A percentile compares a stretch with the other conserved stretches of the same genome.
Evolutionary conservation across 768 basidiomycete species (phyloP).

Genomic region (Suillus subalutaceus): DNA sequence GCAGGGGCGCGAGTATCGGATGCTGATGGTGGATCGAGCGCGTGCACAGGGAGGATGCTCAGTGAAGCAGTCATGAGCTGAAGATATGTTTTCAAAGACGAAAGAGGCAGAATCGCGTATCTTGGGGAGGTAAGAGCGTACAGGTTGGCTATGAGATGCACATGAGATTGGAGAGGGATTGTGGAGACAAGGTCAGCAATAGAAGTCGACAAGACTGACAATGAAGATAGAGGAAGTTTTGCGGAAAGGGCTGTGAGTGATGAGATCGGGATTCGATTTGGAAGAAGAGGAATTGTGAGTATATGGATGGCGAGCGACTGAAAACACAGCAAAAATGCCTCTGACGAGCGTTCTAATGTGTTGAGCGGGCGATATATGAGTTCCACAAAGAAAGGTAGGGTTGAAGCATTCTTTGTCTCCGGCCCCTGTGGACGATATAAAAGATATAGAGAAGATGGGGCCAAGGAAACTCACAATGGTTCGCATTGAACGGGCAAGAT

Average conservation of each 20-base stretch:
- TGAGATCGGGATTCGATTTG: conserved; percentile 67
- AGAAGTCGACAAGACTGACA: conserved; percentile 36
- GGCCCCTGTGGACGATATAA: conserved; percentile 45
- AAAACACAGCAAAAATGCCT: conserved; percentile 34
- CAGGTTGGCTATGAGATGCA: conserved; percentile 77
- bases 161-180: conserved; percentile 33
- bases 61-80: conserved; percentile 54
- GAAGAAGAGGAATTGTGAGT: conserved; percentile 75
- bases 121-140: conserved; percentile 64
- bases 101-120: conserved; percentile 50
- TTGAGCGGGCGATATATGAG: conserved; percentile 28
- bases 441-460: background rate
- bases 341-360: conserved; percentile 35
- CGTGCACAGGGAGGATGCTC: conserved; percentile 52
- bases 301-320: conserved; percentile 52
- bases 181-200: conserved; percentile 33
- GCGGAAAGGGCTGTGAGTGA: conserved; percentile 68
- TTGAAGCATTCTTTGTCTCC: conserved; percentile 50
- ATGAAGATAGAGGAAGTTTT: conserved; percentile 56
- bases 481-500: conserved; percentile 22
- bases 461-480: conserved; percentile 49
- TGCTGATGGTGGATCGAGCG: conserved; percentile 48
- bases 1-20: conserved; percentile 16
- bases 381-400: conserved; percentile 32
- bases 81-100: conserved; percentile 56